Percentiles rank a stretch among this genome's conserved stretches.
phyloP scores from a whole-genome alignment of 2,329 filamentous ascomycete genomes.

The Cladosporium sp. region DNA sequence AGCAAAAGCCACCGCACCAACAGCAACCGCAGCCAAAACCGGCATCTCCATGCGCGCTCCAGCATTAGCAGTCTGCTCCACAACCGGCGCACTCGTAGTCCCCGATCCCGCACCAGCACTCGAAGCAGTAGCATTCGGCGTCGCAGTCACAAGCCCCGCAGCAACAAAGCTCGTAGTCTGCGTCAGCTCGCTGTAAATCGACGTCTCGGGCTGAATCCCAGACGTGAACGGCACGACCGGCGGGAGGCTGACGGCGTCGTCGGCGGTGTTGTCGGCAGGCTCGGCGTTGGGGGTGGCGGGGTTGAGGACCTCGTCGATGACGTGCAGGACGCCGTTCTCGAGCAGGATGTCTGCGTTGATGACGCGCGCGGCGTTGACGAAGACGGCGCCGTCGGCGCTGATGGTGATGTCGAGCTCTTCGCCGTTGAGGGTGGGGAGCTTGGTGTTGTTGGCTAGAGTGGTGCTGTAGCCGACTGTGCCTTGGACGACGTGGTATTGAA shows the following conservation, averaged over 20 bases:
- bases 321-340: slow-evolving; percentile 52
- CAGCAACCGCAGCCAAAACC: slow-evolving; percentile 9
- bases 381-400: slow-evolving; percentile 37
- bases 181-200: slow-evolving; percentile 14
- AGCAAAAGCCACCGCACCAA: slow-evolving; percentile 12
- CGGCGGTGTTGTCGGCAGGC: slow-evolving; percentile 6
- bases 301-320: slow-evolving; percentile 43
- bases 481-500: slow-evolving; percentile 66
- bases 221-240: slow-evolving; percentile 13
- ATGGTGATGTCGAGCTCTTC: slow-evolving; percentile 45
- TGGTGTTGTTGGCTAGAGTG: slow-evolving; percentile 41
- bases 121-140: background rate
- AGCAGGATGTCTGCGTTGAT: slow-evolving; percentile 48
- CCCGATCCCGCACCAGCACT: background rate
- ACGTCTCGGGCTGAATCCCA: slow-evolving; percentile 1
- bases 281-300: background rate
- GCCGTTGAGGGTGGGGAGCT: slow-evolving; percentile 41
- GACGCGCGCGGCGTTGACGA: slow-evolving; percentile 49
- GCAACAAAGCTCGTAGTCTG: slow-evolving; percentile 18
- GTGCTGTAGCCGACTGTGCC: slow-evolving; percentile 57
- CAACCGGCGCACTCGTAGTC: slow-evolving; percentile 7
- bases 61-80: slow-evolving; percentile 8
- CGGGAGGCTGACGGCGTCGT: background rate
- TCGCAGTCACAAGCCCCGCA: background rate
- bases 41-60: background rate